phyloP scores from a whole-genome alignment of 495 filamentous ascomycete species.

The Penicillium argentinense region DNA sequence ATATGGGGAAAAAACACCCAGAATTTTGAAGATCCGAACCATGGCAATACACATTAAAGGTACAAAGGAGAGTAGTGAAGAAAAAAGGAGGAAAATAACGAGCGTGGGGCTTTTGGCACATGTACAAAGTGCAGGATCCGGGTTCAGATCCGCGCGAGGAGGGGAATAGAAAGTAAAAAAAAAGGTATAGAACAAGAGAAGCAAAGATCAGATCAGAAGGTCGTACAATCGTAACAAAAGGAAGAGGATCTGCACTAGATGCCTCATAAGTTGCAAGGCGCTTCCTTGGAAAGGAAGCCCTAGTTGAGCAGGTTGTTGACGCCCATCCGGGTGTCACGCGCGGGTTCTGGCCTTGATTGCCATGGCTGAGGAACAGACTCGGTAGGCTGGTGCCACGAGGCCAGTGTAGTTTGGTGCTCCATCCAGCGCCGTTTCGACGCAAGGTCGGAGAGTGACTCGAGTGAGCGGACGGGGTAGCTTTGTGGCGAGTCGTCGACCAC shows the following conservation, averaged over 20 bases:
- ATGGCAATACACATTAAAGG: conserved; percentile 41
- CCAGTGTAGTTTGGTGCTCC: conserved; percentile 29
- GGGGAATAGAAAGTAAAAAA: conserved; percentile 20
- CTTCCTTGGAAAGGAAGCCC: neutral
- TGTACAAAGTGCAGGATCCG: conserved; percentile 29
- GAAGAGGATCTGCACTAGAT: conserved; percentile 2
- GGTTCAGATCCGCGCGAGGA: conserved; percentile 7
- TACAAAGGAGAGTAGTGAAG: conserved; percentile 33
- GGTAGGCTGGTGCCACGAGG: conserved; percentile 32
- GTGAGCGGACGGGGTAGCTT: conserved; percentile 22
- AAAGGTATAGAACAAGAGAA: conserved; percentile 21
- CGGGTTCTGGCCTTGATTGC: conserved; percentile 23
- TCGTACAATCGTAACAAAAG: conserved; percentile 22
- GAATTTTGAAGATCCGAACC: conserved; percentile 23
- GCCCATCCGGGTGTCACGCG: conserved; percentile 48
- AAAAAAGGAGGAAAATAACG: conserved; percentile 21
- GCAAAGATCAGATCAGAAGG: conserved; percentile 14
- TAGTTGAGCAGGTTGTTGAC: conserved; percentile 41
- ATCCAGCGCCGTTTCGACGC: conserved; percentile 35
- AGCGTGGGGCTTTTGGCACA: conserved; percentile 26
- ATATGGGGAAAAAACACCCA: conserved; percentile 20
- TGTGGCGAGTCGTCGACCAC: conserved; percentile 30
- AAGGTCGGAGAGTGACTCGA: conserved; percentile 33
- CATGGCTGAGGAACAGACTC: conserved; percentile 23
- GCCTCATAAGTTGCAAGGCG: neutral